phyloP scores from a whole-genome alignment of 805 yeast genomes.

The Wickerhamiella brachini region DNA sequence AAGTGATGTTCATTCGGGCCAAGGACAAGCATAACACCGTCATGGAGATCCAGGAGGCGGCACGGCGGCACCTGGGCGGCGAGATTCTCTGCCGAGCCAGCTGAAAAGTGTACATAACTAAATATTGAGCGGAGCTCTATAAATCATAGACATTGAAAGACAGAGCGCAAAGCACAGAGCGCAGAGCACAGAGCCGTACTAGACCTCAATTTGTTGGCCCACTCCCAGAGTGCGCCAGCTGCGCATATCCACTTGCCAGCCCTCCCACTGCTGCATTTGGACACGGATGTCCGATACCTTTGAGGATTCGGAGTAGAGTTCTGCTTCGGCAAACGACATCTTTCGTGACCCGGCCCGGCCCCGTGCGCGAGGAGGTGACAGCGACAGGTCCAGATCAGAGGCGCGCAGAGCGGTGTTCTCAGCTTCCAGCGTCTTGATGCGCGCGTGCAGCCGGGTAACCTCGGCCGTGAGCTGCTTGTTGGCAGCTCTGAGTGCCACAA shows the following conservation, averaged over 20 bases:
- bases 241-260: slow-evolving; percentile 80
- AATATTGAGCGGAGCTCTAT: too few relatives aligned
- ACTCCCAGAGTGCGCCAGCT: slow-evolving; percentile 60
- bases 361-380: slow-evolving; percentile 12
- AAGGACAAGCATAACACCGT: slow-evolving; percentile 34
- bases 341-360: background rate
- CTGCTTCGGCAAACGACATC: slow-evolving; percentile 24
- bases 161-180: too few relatives aligned
- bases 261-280: slow-evolving; percentile 57
- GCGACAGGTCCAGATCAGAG: slow-evolving; percentile 15
- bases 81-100: slow-evolving; percentile 61
- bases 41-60: slow-evolving; percentile 76
- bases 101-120: slow-evolving; percentile 3
- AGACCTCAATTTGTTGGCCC: slow-evolving; percentile 42
- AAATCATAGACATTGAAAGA: too few relatives aligned
- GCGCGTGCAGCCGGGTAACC: slow-evolving; percentile 25
- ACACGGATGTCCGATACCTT: slow-evolving; percentile 35
- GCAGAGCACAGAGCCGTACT: too few relatives aligned
- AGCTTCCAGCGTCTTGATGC: slow-evolving; percentile 21
- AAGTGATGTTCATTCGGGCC: slow-evolving; percentile 56
- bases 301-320: slow-evolving; percentile 34
- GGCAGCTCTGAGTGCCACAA: slow-evolving; percentile 23
- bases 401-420: slow-evolving; percentile 12
- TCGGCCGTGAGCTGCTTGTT: slow-evolving; percentile 24
- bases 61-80: slow-evolving; percentile 55